Percentiles rank a stretch among this genome's conserved stretches.
phyloP scores from a whole-genome alignment of 495 filamentous ascomycete species.

The Neurospora cerealis region DNA sequence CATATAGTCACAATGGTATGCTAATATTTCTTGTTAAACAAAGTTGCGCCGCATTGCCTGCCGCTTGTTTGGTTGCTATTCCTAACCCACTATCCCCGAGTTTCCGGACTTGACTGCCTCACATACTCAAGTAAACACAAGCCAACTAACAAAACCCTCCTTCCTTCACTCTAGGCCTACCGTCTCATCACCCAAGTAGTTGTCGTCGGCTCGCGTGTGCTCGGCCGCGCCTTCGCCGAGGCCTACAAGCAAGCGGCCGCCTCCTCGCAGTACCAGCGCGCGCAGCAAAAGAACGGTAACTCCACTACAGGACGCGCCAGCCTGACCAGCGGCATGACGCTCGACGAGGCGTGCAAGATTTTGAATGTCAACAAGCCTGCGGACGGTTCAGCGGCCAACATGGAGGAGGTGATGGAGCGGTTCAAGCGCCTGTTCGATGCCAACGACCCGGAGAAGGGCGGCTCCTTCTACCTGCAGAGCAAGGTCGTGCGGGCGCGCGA shows the following conservation, averaged over 20 bases:
- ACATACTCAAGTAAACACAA: neutral
- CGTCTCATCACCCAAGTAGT: conserved; percentile 89
- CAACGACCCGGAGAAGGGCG: conserved; percentile 91
- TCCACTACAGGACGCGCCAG: conserved; percentile 28
- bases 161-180: conserved; percentile 57
- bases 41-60: neutral
- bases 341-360: conserved; percentile 96
- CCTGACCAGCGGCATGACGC: conserved; percentile 63
- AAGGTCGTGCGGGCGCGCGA: conserved; percentile 87
- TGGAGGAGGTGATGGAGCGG: conserved; percentile 67
- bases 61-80: neutral
- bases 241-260: conserved; percentile 87
- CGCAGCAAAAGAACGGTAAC: conserved; percentile 43
- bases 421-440: conserved; percentile 93
- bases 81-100: neutral
- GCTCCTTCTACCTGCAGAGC: conserved; percentile 96
- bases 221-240: conserved; percentile 87
- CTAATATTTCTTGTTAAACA: neutral
- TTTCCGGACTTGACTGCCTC: neutral
- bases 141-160: neutral
- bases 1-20: neutral
- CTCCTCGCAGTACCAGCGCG: conserved; percentile 65
- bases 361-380: conserved; percentile 86
- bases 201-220: conserved; percentile 76
- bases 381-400: conserved; percentile 59